Percentiles rank a stretch among this genome's conserved stretches.
These are phyloP conservation scores for Lasiosphaeria miniovina DNA, from an alignment of 495 filamentous ascomycete species.

Conservation along the genomic window DNA sequence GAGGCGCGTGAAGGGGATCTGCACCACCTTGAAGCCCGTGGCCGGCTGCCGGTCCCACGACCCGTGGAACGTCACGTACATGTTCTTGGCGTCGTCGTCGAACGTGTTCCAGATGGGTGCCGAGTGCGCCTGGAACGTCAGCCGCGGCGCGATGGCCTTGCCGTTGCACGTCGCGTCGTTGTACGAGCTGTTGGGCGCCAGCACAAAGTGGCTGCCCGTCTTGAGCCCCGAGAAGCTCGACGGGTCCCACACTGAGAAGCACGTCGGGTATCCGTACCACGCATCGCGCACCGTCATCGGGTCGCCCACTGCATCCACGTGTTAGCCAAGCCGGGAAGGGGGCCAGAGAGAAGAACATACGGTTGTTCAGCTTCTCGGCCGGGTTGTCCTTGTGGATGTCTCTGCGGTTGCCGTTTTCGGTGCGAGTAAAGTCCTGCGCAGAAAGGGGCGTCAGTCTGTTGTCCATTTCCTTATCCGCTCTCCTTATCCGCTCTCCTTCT, in stretches of 20 bases:
- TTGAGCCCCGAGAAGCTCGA: slow-evolving; percentile 41
- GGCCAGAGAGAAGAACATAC: slow-evolving; percentile 33
- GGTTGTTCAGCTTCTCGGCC: slow-evolving; percentile 69
- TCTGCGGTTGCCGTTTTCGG: slow-evolving; percentile 39
- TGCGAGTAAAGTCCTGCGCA: slow-evolving; percentile 33
- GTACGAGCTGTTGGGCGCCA: slow-evolving; percentile 43
- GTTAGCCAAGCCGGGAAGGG: not conserved
- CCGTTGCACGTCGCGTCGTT: slow-evolving; percentile 50
- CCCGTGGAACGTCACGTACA: slow-evolving; percentile 61
- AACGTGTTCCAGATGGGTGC: slow-evolving; percentile 55
- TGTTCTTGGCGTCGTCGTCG: slow-evolving; percentile 45
- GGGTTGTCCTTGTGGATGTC: slow-evolving; percentile 67
- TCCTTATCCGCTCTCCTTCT: no score
- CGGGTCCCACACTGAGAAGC: slow-evolving; percentile 61
- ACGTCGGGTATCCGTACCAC: slow-evolving; percentile 69
- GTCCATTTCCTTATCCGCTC: no score
- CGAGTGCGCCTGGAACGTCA: slow-evolving; percentile 56
- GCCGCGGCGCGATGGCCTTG: slow-evolving; percentile 42
- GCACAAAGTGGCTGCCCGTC: slow-evolving; percentile 51
- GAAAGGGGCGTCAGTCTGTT: no score
- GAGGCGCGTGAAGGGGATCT: slow-evolving; percentile 36
- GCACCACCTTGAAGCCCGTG: slow-evolving; percentile 39
- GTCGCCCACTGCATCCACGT: slow-evolving; percentile 28
- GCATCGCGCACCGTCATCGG: slow-evolving; percentile 32
- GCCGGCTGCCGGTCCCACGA: slow-evolving; percentile 50